Percentiles rank a stretch among this genome's conserved stretches.
These are phyloP conservation scores for Fusarium ambrosium DNA, from an alignment of 2,329 filamentous ascomycete genomes.

Conservation along the genomic window DNA sequence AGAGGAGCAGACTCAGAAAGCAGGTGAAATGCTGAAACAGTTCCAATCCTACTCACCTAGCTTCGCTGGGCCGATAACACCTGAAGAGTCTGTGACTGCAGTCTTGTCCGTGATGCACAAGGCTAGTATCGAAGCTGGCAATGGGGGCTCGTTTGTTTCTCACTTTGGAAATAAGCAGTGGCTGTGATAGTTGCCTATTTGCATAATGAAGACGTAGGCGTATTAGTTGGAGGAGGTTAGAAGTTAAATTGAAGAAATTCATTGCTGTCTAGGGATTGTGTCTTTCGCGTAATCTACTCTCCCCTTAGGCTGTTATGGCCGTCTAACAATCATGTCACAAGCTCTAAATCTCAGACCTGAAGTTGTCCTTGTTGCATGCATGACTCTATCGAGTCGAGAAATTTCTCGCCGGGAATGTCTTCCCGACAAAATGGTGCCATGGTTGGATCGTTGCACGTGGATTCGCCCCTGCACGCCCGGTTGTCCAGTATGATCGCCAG, in stretches of 20 bases:
- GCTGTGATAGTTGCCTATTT: slow-evolving; percentile 47
- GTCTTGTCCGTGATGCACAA: slow-evolving; percentile 53
- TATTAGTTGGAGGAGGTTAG: too few species aligned
- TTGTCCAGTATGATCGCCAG: not conserved
- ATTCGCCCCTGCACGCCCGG: not conserved
- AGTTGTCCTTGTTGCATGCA: not conserved
- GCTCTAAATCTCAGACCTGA: not conserved
- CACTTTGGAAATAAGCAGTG: slow-evolving; percentile 68
- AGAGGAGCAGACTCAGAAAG: slow-evolving; percentile 42
- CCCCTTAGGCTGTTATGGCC: not conserved
- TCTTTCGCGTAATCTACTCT: not conserved
- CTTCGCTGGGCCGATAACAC: slow-evolving; percentile 51
- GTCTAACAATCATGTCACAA: not conserved
- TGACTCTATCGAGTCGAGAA: not conserved
- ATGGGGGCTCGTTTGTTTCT: slow-evolving; percentile 66
- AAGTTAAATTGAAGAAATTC: not conserved
- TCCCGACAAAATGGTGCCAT: not conserved
- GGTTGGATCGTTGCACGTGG: not conserved
- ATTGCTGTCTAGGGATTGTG: not conserved
- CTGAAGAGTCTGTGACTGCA: slow-evolving; percentile 52
- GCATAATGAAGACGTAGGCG: not conserved
- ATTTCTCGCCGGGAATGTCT: not conserved
- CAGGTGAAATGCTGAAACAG: slow-evolving; percentile 45
- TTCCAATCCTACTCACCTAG: slow-evolving; percentile 56
- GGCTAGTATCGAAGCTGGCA: slow-evolving; percentile 55